Conservation (phyloP, 2,329 filamentous ascomycete genomes). For the Apiospora aurea region DNA sequence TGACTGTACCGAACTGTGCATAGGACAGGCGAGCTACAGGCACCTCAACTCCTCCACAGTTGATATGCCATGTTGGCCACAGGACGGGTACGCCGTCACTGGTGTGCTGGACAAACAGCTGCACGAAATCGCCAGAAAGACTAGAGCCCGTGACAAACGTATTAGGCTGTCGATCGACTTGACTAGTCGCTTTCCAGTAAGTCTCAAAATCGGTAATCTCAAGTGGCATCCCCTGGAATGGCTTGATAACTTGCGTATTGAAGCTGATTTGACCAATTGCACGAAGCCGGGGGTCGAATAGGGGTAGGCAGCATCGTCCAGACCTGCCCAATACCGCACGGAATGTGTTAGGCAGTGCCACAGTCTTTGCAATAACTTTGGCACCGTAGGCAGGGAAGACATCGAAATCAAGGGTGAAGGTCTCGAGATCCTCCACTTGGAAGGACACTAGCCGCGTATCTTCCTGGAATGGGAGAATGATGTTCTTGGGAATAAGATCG, state of each 20-base stretch:
- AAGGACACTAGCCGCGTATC: constrained; percentile 94
- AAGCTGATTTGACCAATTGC: constrained; percentile 95
- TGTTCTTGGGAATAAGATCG: constrained; percentile 94
- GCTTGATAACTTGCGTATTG: constrained; percentile 94
- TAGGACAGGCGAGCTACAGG: constrained; percentile 81
- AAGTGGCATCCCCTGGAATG: constrained; percentile 88
- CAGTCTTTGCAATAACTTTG: constrained; percentile 95
- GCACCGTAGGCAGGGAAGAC: constrained; percentile 97
- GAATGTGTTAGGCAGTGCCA: constrained; percentile 89
- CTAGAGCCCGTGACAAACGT: constrained; percentile 94
- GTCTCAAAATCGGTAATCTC: constrained; percentile 99
- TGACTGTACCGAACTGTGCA: constrained; percentile 70
- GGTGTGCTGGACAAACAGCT: constrained; percentile 90
- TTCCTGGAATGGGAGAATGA: constrained; percentile 94
- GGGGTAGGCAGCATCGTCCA: constrained; percentile 81
- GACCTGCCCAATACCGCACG: constrained; percentile 76
- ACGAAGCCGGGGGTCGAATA: constrained; percentile 90
- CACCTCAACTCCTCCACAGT: constrained; percentile 78
- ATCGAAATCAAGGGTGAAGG: constrained; percentile 95
- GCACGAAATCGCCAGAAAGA: constrained; percentile 92
- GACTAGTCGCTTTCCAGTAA: constrained; percentile 98
- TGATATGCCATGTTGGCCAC: constrained; percentile 84
- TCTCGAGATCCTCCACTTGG: constrained; percentile 91
- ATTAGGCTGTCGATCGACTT: constrained; percentile 83
- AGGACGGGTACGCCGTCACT: constrained; percentile 86